Base-by-base conservation (phyloP, 208 protist species). In the Crithidia bombi region DNA sequence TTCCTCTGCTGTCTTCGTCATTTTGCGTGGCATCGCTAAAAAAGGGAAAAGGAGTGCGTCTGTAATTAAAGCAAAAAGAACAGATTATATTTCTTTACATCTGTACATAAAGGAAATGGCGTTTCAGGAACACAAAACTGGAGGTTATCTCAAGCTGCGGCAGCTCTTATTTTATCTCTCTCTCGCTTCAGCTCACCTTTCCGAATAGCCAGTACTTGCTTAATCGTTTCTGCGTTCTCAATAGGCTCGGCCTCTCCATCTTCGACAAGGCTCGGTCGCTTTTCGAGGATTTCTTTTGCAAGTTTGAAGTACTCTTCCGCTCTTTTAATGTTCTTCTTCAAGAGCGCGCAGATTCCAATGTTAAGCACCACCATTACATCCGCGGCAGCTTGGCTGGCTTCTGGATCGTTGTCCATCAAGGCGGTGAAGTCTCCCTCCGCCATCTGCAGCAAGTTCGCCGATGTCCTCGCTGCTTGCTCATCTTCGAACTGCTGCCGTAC, bases 301-400 rank as follows among this genome's bases (percentile, higher is more conserved):
- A 86, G 58, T 52, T 79, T 90, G 51, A 92, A 82, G 25, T 81
- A 79, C 44, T 96, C 84, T 28, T 85, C 76, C 4, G 87, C 90
- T 35, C 78, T 86, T 33, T 79, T 83, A 5, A 93, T 44, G 28
- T 92, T 62, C 21, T 86, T 78, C 23, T 61, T 64, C 49, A 91
- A 66, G n/a, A 93, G 57, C 33, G 77, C 78, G 57, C 90, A 96
- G 28, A 82, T 84, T 25, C 84, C 87, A 36, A 92, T 80, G 58
- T 92, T 93, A 25, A 96, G 69, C 28, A 83, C 66, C 11, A 93
- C 80, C 49, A 69, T 89, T 44, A 69, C 70, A 80, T 91, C 86
- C 19, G 56, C 67, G 1, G 54, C 21, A 30, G 55, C 52, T 36
- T 76, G 55, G 19, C 79, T 74, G 0, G 68, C 59, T 0, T 82